Evolutionary conservation across 2,329 filamentous ascomycete genomes (phyloP).

Genomic region (Thelonectria discophora): DNA sequence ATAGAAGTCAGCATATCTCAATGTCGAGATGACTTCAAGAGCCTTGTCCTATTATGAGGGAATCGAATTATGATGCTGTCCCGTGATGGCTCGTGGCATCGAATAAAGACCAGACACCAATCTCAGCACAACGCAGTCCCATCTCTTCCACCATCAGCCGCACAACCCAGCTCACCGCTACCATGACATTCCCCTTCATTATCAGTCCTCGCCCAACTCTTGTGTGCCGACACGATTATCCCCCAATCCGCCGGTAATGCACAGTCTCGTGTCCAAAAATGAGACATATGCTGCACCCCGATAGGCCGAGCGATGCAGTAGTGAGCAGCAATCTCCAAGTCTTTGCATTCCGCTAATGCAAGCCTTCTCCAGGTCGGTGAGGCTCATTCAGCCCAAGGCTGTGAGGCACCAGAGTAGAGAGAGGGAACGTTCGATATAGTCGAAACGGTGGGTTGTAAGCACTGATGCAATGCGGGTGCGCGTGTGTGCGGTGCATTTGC

Average conservation of each 20-base stretch:
- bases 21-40: slow-evolving; percentile 58
- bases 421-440: not conserved
- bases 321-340: not conserved
- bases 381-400: too few species aligned
- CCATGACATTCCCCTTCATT: not conserved
- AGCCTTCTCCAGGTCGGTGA: not conserved
- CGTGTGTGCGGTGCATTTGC: too few species aligned
- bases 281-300: too few species aligned
- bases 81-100: not conserved
- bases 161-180: not conserved
- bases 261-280: too few species aligned
- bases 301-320: not conserved
- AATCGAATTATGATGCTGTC: slow-evolving; percentile 32
- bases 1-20: slow-evolving; percentile 53
- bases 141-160: too few species aligned
- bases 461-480: too few species aligned
- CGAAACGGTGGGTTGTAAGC: too few species aligned
- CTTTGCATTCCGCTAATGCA: not conserved
- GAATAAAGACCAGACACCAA: too few species aligned
- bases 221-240: not conserved
- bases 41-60: slow-evolving; percentile 35
- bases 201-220: not conserved
- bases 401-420: not conserved
- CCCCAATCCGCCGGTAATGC: too few species aligned
- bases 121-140: too few species aligned